Evolutionary conservation across 2,329 filamentous ascomycete genomes (phyloP), one percentile per base, ranked within the genome.

Genomic region (Trichoderma polysporum): DNA sequence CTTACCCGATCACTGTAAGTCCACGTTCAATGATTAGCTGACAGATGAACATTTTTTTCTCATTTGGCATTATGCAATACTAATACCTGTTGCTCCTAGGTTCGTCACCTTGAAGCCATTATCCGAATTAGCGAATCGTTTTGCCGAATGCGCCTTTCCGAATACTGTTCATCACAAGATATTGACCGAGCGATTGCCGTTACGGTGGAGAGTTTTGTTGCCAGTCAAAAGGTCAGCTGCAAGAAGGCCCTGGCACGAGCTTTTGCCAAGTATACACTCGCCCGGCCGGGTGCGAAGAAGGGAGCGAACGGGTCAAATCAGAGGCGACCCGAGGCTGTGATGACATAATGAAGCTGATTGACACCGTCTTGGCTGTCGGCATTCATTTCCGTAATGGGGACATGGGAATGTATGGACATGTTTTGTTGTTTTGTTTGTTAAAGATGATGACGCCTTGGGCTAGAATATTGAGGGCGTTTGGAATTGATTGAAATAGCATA

Each of bases 151-250:
- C 91, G 95, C 15, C 84, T 99, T n/a, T 95, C 92, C 0, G 95
- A 99, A 72, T 98, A 97, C 82, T 97, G 94, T 79, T 90, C 91
- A 6, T 82, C 91, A 1, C 87, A 91, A 68, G 95, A 99, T 76
- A 97, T 99, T 73, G 95, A 99, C 79, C 92, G 95, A 50, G 95
- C 95, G 67, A 99, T 99, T 75, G 93, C 94, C 15, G 95, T 99
- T 7, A 97, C 95, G 0, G 92, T 99, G 2, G 94, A 98, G 71
- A 96, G 92, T 66, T 99, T 99, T 75, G 92, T 99, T 50, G 92
- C 91, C 69, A 96, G 92, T 73, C 95, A 99, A 78, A 99, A 99
- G 83, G 88, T 98, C 74, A 97, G 92, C 81, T 95, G 92, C 81
- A 99, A 98, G 86, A 97, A 97, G 84, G 93, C 95, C 17, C 85